Evolutionary conservation across 2,329 filamentous ascomycete genomes (phyloP), one percentile per base, ranked within the genome.

Genomic region (Exophiala alcalophila): DNA sequence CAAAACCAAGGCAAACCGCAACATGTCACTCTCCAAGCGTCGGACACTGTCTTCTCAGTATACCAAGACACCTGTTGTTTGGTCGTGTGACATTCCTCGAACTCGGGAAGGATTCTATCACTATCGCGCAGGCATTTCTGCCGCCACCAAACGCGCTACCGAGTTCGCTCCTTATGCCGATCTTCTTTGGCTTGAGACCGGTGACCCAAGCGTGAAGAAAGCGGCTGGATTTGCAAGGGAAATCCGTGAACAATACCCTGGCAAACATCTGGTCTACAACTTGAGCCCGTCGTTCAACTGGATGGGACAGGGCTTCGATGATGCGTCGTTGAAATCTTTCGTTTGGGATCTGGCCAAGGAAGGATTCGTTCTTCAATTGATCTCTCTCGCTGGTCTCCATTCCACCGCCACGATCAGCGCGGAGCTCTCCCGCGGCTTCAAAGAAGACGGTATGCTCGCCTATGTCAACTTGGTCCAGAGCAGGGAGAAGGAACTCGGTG

Each of bases 251-350:
- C 71, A 68, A 3, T 73, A 79, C 57, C 87, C 89, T 0, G 81
- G 79, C 48, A 97, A 97, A 76, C 85, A 86, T 24, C 77, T 98
- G 16, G 91, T 97, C 0, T 98, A 98, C 71, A 98, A 98, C 69
- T 77, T 98, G 2, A 90, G 84, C 4, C 92, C 92, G 1, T 94
- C 87, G 6, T 98, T 98, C 77, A 97, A 98, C 74, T 98, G 92
- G 92, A 92, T 94, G 80, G 81, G 81, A 8, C 90, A 97, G 62
- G 92, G 91, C 20, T 98, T 97, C 68, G 83, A 78, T 3, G 81
- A 89, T 52, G 81, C 80, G 49, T 83, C 84, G 4, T 76, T 98
- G 41, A 88, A 85, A 69, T 88, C 80, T 4, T 98, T 98, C 65
- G 86, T 98, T 57, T 97, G 91, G 91, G 91, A 97, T 64, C 80